A percentile compares a stretch with the other conserved stretches of the same genome.
phyloP scores from a whole-genome alignment of 192 early-diverging fungal species.

The Obelidium mucronatum region DNA sequence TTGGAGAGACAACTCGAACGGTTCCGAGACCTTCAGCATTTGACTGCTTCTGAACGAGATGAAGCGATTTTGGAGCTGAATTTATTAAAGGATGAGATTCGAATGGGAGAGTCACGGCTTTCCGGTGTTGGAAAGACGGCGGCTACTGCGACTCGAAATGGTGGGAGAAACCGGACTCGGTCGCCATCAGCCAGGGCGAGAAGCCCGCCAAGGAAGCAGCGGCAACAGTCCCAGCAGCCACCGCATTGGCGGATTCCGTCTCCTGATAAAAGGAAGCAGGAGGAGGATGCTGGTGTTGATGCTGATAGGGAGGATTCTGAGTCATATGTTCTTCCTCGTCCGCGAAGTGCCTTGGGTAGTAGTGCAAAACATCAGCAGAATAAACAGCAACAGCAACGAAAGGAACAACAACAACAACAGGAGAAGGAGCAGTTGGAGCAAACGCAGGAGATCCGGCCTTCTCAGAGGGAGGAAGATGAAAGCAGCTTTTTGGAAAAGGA shows the following conservation, averaged over 20 bases:
- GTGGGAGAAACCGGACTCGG: neutral
- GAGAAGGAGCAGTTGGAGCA: neutral
- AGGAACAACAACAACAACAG: neutral
- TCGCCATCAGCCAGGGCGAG: neutral
- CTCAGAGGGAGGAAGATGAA: neutral
- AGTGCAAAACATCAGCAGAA: neutral
- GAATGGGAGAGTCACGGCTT: slow-evolving; percentile 1
- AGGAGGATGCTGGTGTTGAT: slow-evolving; percentile 20
- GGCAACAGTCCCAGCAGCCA: neutral
- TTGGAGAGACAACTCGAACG: slow-evolving; percentile 27
- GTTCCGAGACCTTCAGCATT: slow-evolving; percentile 30
- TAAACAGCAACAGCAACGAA: neutral
- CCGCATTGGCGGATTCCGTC: neutral
- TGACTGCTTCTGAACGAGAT: slow-evolving; percentile 30
- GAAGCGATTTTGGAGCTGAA: slow-evolving; percentile 30
- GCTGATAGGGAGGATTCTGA: slow-evolving; percentile 7
- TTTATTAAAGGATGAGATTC: slow-evolving; percentile 25
- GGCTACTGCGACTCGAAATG: neutral
- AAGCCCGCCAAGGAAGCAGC: neutral
- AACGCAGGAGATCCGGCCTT: too few species aligned
- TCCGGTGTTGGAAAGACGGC: neutral
- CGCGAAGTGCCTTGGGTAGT: neutral
- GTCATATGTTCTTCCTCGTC: neutral
- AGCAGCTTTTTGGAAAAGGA: slow-evolving; percentile 38
- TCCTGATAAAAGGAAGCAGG: neutral